Percentiles rank a stretch among this genome's conserved stretches.
phyloP scores from a whole-genome alignment of 805 yeast species.

The Metschnikowia matae region DNA sequence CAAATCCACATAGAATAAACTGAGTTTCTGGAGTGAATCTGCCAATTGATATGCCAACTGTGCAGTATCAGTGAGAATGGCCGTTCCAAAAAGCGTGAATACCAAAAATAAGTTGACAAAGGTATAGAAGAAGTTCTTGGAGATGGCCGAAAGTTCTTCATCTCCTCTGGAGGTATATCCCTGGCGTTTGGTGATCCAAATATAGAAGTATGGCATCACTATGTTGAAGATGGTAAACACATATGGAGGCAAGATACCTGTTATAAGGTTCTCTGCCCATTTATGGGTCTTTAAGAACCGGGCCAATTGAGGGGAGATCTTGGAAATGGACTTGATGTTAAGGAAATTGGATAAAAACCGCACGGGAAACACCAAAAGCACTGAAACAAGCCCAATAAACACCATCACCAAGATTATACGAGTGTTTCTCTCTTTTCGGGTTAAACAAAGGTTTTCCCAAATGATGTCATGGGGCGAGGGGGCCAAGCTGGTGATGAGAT shows the following conservation, averaged over 20 bases:
- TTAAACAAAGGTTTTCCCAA: slow-evolving; percentile 86
- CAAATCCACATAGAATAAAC: slow-evolving; percentile 87
- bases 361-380: slow-evolving; percentile 77
- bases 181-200: slow-evolving; percentile 76
- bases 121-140: slow-evolving; percentile 90
- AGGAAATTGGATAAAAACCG: slow-evolving; percentile 78
- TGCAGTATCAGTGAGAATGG: slow-evolving; percentile 84
- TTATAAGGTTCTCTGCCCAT: slow-evolving; percentile 75
- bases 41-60: slow-evolving; percentile 86
- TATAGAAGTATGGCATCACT: slow-evolving; percentile 79
- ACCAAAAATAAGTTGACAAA: slow-evolving; percentile 92
- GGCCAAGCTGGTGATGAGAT: slow-evolving; percentile 75
- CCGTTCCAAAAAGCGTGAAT: slow-evolving; percentile 91
- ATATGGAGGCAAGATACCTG: slow-evolving; percentile 89
- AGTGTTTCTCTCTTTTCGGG: slow-evolving; percentile 64
- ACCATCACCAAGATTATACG: slow-evolving; percentile 63
- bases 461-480: slow-evolving; percentile 96
- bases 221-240: slow-evolving; percentile 81
- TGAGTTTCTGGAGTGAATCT: slow-evolving; percentile 68
- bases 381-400: slow-evolving; percentile 62
- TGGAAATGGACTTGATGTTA: slow-evolving; percentile 71
- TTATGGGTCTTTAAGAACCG: slow-evolving; percentile 55
- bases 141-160: slow-evolving; percentile 83
- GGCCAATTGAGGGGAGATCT: slow-evolving; percentile 81
- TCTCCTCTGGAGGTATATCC: slow-evolving; percentile 91